Percentiles rank a stretch among this genome's conserved stretches.
phyloP scores from a whole-genome alignment of 768 basidiomycete genomes.

The Tylopilus balloui region DNA sequence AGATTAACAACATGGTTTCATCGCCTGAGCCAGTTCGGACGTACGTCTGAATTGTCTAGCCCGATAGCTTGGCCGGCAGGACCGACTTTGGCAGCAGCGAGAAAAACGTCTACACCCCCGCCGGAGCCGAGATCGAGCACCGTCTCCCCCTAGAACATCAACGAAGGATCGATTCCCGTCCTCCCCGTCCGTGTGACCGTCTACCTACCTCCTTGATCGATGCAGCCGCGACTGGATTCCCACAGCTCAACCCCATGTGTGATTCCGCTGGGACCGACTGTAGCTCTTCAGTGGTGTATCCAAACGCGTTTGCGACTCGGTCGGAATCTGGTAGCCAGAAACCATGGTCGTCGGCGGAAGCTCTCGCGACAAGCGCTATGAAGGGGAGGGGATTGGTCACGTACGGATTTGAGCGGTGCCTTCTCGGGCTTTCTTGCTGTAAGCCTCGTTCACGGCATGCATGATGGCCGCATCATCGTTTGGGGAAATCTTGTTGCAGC shows the following conservation, averaged over 20 bases:
- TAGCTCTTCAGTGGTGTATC: slow-evolving; percentile 44
- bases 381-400: not conserved
- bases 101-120: slow-evolving; percentile 52
- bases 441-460: slow-evolving; percentile 10
- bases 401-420: slow-evolving; percentile 11
- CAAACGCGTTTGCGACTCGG: slow-evolving; percentile 35
- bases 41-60: slow-evolving; percentile 47
- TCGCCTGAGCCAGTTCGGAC: slow-evolving; percentile 3
- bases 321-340: slow-evolving; percentile 7
- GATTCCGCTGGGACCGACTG: slow-evolving; percentile 39
- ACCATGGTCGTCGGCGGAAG: not conserved
- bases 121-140: slow-evolving; percentile 57
- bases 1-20: not conserved
- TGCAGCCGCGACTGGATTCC: slow-evolving; percentile 47
- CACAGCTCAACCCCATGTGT: slow-evolving; percentile 51
- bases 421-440: slow-evolving; percentile 9
- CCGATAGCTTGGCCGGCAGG: slow-evolving; percentile 48
- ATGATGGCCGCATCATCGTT: not conserved
- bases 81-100: slow-evolving; percentile 49
- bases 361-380: not conserved
- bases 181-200: no score
- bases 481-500: not conserved
- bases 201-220: slow-evolving; percentile 40
- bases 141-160: slow-evolving; percentile 51
- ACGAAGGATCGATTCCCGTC: no score